Conservation (phyloP, 441 rosid genomes). For the Populus hybrid region DNA sequence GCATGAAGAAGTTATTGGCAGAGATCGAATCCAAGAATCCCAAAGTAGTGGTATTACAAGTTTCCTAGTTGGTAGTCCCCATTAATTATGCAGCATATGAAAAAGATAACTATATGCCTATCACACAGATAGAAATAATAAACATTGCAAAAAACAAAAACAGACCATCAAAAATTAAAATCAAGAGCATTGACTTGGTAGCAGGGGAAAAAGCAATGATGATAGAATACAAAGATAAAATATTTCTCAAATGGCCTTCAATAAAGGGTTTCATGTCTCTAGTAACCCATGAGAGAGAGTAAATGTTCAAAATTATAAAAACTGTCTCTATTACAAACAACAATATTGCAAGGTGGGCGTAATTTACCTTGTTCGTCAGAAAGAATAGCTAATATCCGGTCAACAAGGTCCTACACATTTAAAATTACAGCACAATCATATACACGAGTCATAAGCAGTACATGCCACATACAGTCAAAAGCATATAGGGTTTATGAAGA, state of each 20-base stretch:
- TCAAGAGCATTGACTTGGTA: neutral
- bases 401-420: conserved; percentile 82
- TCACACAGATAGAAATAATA: neutral
- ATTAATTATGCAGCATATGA: neutral
- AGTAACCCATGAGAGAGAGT: neutral
- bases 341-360: neutral
- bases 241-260: neutral
- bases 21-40: neutral
- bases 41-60: neutral
- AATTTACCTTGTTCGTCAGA: conserved; percentile 73
- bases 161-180: neutral
- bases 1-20: neutral
- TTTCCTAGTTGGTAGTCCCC: neutral
- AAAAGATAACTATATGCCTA: neutral
- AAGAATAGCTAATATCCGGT: conserved; percentile 63
- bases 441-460: neutral
- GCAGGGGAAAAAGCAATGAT: neutral
- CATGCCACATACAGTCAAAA: neutral
- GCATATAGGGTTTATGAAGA: neutral
- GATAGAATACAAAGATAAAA: neutral
- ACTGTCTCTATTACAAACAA: neutral
- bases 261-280: too few relatives aligned
- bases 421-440: conserved; percentile 19
- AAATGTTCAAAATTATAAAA: neutral
- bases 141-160: neutral